phyloP scores from a whole-genome alignment of 2,329 filamentous ascomycete genomes.

The Akanthomyces dipterigenus region DNA sequence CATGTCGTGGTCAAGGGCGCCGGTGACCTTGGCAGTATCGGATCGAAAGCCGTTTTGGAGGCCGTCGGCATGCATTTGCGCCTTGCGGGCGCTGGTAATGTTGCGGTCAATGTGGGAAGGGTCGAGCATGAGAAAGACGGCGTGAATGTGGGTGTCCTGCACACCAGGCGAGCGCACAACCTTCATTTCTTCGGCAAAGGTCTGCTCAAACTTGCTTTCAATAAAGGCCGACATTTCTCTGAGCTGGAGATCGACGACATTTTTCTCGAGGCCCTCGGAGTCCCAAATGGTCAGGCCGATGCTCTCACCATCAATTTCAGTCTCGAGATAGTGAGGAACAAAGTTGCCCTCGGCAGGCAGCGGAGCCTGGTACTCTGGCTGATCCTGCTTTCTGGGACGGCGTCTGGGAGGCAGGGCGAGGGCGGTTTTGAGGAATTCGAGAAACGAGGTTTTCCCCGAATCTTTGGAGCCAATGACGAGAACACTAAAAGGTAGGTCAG shows the following conservation, averaged over 20 bases:
- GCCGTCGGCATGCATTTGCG: slow-evolving; percentile 26
- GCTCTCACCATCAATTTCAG: slow-evolving; percentile 86
- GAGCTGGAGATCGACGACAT: slow-evolving; percentile 87
- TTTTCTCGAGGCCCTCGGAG: slow-evolving; percentile 90
- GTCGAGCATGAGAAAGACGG: slow-evolving; percentile 86
- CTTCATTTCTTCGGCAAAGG: slow-evolving; percentile 95
- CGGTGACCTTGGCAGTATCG: slow-evolving; percentile 38
- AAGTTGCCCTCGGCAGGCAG: slow-evolving; percentile 61
- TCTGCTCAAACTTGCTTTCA: slow-evolving; percentile 98
- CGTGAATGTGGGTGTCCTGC: slow-evolving; percentile 95
- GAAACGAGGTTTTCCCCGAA: slow-evolving; percentile 92
- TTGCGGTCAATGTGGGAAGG: slow-evolving; percentile 80
- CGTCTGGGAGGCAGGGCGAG: slow-evolving; percentile 79
- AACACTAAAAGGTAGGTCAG: slow-evolving; percentile 51
- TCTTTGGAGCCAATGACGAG: slow-evolving; percentile 82
- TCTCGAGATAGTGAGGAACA: slow-evolving; percentile 83
- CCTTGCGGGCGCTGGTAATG: slow-evolving; percentile 58
- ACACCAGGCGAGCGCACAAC: slow-evolving; percentile 87
- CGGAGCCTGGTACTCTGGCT: slow-evolving; percentile 51
- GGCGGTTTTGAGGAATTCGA: slow-evolving; percentile 87
- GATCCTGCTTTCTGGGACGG: slow-evolving; percentile 48
- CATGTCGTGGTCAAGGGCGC: slow-evolving; percentile 77
- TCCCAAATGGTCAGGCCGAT: slow-evolving; percentile 95
- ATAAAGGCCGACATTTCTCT: slow-evolving; percentile 87
- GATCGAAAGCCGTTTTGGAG: slow-evolving; percentile 42